Base-by-base conservation (phyloP, 345 rosid species). In the Corchorus capsularis region DNA sequence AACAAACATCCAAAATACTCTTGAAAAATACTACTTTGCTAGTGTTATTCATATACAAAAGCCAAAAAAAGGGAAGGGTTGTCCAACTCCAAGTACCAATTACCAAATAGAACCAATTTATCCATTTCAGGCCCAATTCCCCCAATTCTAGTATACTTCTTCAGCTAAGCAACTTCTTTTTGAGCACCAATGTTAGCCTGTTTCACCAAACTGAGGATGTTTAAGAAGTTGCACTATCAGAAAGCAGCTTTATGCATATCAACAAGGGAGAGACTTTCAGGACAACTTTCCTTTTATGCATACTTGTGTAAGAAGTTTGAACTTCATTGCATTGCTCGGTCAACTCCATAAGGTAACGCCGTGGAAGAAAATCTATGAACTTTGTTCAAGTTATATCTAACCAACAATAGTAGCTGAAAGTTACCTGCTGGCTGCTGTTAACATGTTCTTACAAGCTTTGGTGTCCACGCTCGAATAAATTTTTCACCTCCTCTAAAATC, bases 401-500 rank as follows among this genome's bases (percentile, higher is more conserved):
- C 57, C 57, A 49, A 69, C 43, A 3, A 43, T 49, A 69, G 49
- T 14, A 15, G 60, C 46, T 16, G 73, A 16, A 6, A 50, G 45
- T 50, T 22, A 22, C 32, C 16, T 0, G 16, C 19, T 50, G 27
- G 17, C 72, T 69, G 63, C 45, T 27, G 76, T 88, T 82, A 88
- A 77, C 88, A 76, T 64, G 87, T 78, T 82, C 84, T 83, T 45
- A 82, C 68, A 7, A 77, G 69, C 81, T 89, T 90, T 45, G 87
- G 82, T 53, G 82, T 79, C 89, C 90, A 87, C 54, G 75, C 73
- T 82, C 81, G 67, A 11, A 75, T 77, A 69, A 86, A 71, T 87
- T 90, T 85, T 32, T 87, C 71, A 72, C 79, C 91, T 22, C 86
- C 70, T 79, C 72, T 85, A 32, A 65, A 43, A 77, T 86, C 92